These are phyloP conservation scores for Auxenochlorella protothecoides DNA, from an alignment of 139 green algal species.

Conservation along the genomic window DNA sequence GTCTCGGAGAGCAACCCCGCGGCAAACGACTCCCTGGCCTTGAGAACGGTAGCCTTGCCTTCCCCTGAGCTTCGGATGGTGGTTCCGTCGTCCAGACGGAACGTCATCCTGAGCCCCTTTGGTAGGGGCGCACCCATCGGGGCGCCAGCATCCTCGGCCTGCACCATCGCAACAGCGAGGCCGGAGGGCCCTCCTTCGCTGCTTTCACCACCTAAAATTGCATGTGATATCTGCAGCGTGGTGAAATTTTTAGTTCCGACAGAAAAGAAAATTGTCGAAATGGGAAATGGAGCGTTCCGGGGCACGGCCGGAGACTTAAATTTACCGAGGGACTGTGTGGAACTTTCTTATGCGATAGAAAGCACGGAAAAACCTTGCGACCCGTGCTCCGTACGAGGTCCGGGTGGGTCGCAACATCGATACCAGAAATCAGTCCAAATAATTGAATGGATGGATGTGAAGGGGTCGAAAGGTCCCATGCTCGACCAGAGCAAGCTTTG, in stretches of 20 bases:
- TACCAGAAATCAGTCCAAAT: no score
- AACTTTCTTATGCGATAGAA: no score
- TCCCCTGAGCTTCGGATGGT: conserved; percentile 10
- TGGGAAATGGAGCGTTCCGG: no score
- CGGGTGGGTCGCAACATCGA: no score
- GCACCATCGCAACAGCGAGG: not conserved
- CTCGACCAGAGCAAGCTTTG: no score
- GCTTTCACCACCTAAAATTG: not conserved
- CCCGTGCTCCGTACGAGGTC: no score
- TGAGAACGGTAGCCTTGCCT: conserved; percentile 11
- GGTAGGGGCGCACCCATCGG: not conserved
- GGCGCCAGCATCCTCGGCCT: not conserved
- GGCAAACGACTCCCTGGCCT: conserved; percentile 18
- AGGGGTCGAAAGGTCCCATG: no score
- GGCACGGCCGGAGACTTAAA: no score
- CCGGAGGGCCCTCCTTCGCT: not conserved
- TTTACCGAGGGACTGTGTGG: no score
- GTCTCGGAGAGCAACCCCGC: conserved; percentile 18
- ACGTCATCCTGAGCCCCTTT: conserved; percentile 14
- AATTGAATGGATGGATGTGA: no score
- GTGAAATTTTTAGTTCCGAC: not conserved
- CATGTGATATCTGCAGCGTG: not conserved
- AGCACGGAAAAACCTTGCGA: no score
- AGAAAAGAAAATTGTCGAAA: conserved; percentile 1
- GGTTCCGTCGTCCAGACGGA: conserved; percentile 38